These are phyloP conservation scores for Plasmodium fragile DNA, from an alignment of 169 alveolate species.

Conservation along the genomic window DNA sequence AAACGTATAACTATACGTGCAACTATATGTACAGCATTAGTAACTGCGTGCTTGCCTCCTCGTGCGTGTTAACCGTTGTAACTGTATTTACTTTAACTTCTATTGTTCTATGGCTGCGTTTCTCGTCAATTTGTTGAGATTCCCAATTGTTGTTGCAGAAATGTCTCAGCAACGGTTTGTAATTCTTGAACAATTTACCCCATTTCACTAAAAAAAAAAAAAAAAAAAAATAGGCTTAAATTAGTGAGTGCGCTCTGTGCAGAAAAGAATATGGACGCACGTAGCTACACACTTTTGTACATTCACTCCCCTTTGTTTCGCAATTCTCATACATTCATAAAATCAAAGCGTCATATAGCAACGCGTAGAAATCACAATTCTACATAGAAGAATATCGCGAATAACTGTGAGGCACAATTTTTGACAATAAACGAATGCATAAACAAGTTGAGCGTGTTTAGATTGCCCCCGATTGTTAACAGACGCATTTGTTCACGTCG, in stretches of 20 bases:
- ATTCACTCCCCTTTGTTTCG: not conserved
- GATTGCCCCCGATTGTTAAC: not conserved
- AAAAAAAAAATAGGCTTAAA: constrained; percentile 17
- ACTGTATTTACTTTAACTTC: not conserved
- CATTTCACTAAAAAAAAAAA: constrained; percentile 28
- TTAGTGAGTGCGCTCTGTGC: constrained; percentile 16
- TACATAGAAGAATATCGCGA: not conserved
- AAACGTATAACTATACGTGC: not conserved
- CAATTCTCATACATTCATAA: not conserved
- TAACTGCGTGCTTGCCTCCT: not conserved
- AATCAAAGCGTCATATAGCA: not conserved
- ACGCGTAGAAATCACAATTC: not conserved
- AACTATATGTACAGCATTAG: not conserved
- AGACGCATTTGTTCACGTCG: not conserved
- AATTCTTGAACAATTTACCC: constrained; percentile 1
- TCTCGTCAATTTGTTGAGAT: constrained; percentile 13
- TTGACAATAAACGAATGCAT: not conserved
- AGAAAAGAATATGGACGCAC: not conserved
- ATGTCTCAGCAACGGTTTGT: constrained; percentile 1
- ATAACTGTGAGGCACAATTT: not conserved
- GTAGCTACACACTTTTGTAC: not conserved
- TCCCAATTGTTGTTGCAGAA: not conserved
- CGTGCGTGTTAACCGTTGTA: not conserved
- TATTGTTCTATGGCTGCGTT: not conserved
- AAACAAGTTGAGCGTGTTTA: not conserved